Percentiles rank a stretch among this genome's conserved stretches.
These are phyloP conservation scores for Henckelia pumila DNA, from an alignment of 257 asterid genomes.

Conservation along the genomic window DNA sequence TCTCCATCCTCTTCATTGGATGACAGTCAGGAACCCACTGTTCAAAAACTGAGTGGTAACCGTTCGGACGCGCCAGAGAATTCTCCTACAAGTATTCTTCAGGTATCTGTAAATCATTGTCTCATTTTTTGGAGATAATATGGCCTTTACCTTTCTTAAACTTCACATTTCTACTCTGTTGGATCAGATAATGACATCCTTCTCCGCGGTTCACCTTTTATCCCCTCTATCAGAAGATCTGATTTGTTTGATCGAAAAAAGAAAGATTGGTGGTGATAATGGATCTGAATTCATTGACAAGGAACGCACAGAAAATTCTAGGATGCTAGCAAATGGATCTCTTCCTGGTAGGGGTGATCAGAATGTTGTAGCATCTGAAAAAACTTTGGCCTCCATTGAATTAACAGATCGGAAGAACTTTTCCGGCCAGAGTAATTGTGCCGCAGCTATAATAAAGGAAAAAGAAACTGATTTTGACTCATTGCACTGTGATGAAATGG, in stretches of 20 bases:
- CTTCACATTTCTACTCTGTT: slow-evolving; percentile 23
- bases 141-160: slow-evolving; percentile 22
- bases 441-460: slow-evolving; percentile 48
- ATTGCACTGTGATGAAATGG: slow-evolving; percentile 67
- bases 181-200: slow-evolving; percentile 84
- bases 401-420: slow-evolving; percentile 28
- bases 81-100: slow-evolving; percentile 90
- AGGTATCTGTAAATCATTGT: slow-evolving; percentile 39
- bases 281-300: slow-evolving; percentile 40
- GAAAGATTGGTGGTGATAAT: slow-evolving; percentile 38
- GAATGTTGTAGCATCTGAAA: slow-evolving; percentile 39
- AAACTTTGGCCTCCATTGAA: slow-evolving; percentile 32
- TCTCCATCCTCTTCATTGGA: slow-evolving; percentile 89
- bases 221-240: slow-evolving; percentile 81
- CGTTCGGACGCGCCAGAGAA: slow-evolving; percentile 47
- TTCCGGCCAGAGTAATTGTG: slow-evolving; percentile 28
- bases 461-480: slow-evolving; percentile 47
- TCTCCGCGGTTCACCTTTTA: slow-evolving; percentile 48
- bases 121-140: slow-evolving; percentile 1
- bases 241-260: slow-evolving; percentile 45
- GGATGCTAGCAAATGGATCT: slow-evolving; percentile 45
- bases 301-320: slow-evolving; percentile 35
- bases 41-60: slow-evolving; percentile 52
- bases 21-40: slow-evolving; percentile 52
- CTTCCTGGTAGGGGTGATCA: slow-evolving; percentile 45